Evolutionary conservation across 2,329 filamentous ascomycete genomes (phyloP).

Genomic region (Pleomassaria siparia): DNA sequence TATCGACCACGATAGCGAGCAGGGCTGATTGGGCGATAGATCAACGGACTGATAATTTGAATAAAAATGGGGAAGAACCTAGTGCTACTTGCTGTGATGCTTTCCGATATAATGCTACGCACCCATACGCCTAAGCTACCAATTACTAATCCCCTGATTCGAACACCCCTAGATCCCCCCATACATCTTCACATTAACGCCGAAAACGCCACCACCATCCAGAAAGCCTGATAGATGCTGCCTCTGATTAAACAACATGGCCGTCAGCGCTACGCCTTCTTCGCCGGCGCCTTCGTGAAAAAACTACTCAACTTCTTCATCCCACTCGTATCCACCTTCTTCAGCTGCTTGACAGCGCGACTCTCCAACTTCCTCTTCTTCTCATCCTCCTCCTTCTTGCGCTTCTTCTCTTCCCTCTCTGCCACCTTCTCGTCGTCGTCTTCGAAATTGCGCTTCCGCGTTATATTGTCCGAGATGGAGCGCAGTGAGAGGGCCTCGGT

Average conservation of each 20-base stretch:
- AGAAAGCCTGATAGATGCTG: neutral
- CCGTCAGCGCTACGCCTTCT: slow-evolving; percentile 5
- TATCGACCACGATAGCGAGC: neutral
- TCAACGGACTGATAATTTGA: neutral
- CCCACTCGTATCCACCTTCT: slow-evolving; percentile 85
- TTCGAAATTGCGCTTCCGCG: slow-evolving; percentile 59
- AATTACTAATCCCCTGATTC: too few species aligned
- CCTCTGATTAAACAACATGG: neutral
- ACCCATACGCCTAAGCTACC: too few species aligned
- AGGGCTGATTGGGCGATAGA: neutral
- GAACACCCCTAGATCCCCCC: too few species aligned
- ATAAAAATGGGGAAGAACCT: neutral
- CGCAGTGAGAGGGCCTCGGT: slow-evolving; percentile 71
- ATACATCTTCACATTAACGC: neutral
- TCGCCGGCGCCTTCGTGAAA: slow-evolving; percentile 67
- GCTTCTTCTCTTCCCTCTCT: slow-evolving; percentile 73
- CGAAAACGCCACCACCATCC: neutral
- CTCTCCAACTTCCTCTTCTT: slow-evolving; percentile 80
- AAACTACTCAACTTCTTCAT: slow-evolving; percentile 98
- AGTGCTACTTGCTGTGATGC: neutral
- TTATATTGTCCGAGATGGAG: slow-evolving; percentile 67
- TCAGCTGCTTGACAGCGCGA: slow-evolving; percentile 73
- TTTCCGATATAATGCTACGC: neutral
- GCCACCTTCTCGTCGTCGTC: slow-evolving; percentile 67
- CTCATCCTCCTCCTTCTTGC: slow-evolving; percentile 86